Evolutionary conservation across 2,329 filamentous ascomycete genomes (phyloP).

Genomic region (Orbilia oligospora): DNA sequence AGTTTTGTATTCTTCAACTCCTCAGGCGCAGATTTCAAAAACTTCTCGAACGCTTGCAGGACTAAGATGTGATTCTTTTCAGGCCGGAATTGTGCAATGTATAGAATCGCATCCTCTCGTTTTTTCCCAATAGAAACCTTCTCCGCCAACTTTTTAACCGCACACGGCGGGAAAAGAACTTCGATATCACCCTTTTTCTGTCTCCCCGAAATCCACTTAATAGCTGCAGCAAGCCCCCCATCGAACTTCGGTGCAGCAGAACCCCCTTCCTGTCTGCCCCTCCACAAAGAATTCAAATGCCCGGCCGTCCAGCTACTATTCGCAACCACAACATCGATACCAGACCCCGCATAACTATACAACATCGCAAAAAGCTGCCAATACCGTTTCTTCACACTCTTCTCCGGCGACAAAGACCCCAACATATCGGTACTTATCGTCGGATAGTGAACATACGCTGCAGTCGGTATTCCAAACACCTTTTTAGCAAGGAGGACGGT

Average conservation of each 20-base stretch:
- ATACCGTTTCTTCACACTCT: conserved; percentile 84
- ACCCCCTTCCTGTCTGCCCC: conserved; percentile 63
- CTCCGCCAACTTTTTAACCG: conserved; percentile 84
- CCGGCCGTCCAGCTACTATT: conserved; percentile 95
- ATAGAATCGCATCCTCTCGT: conserved; percentile 82
- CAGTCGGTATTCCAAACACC: conserved; percentile 88
- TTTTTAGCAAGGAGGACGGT: conserved; percentile 84
- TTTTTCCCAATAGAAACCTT: conserved; percentile 72
- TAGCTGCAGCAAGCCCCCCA: conserved; percentile 4
- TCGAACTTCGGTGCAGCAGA: conserved; percentile 15
- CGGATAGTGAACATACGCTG: conserved; percentile 96
- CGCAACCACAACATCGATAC: conserved; percentile 94
- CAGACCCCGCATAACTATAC: conserved; percentile 85
- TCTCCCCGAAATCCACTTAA: conserved; percentile 63
- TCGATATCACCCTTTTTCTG: conserved; percentile 68
- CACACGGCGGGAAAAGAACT: conserved; percentile 89
- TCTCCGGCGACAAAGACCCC: conserved; percentile 85
- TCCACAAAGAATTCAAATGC: conserved; percentile 87
- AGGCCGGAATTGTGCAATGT: conserved; percentile 96
- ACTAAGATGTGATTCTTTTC: conserved; percentile 97
- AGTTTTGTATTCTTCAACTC: conserved; percentile 72
- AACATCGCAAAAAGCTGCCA: conserved; percentile 87
- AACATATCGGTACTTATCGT: conserved; percentile 99
- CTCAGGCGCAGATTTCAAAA: conserved; percentile 70
- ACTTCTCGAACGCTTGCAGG: conserved; percentile 84